phyloP scores from a whole-genome alignment of 768 basidiomycete genomes.

The Collybia sp. region DNA sequence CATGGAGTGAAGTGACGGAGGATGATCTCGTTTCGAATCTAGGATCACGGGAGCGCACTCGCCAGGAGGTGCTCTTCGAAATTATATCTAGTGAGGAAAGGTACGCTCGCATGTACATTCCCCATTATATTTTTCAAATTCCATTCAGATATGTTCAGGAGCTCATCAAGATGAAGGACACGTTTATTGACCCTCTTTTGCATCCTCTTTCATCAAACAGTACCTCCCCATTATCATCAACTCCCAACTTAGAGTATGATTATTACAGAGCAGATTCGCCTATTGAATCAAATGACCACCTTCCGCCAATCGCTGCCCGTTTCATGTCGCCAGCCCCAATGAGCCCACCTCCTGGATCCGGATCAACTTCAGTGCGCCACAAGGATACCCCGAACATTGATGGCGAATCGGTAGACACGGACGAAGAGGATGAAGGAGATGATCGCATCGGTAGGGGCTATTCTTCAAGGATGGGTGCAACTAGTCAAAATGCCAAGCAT shows the following conservation, averaged over 20 bases:
- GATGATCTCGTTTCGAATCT: slow-evolving; percentile 91
- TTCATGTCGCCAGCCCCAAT: slow-evolving; percentile 78
- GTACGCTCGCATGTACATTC: slow-evolving; percentile 32
- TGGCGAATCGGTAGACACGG: slow-evolving; percentile 62
- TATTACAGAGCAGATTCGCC: slow-evolving; percentile 69
- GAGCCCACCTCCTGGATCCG: slow-evolving; percentile 19
- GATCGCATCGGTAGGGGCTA: slow-evolving; percentile 47
- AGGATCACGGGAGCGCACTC: slow-evolving; percentile 89
- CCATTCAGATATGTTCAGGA: slow-evolving; percentile 82
- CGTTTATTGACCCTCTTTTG: slow-evolving; percentile 85
- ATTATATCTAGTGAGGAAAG: slow-evolving; percentile 96
- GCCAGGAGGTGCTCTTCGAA: slow-evolving; percentile 96
- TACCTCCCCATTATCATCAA: slow-evolving; percentile 48
- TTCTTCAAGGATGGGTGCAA: slow-evolving; percentile 24
- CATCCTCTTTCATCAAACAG: slow-evolving; percentile 67
- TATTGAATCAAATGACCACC: slow-evolving; percentile 64
- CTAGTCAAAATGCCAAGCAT: slow-evolving; percentile 38
- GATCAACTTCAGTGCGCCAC: slow-evolving; percentile 34
- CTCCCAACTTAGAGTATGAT: slow-evolving; percentile 62
- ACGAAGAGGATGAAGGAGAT: slow-evolving; percentile 64
- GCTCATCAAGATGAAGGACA: slow-evolving; percentile 87
- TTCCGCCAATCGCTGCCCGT: slow-evolving; percentile 86
- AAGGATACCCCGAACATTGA: slow-evolving; percentile 66
- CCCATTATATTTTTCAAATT: slow-evolving; percentile 8
- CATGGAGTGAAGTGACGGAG: slow-evolving; percentile 94